Evolutionary conservation across 768 basidiomycete species (phyloP).

Genomic region (Amanita thiersii): DNA sequence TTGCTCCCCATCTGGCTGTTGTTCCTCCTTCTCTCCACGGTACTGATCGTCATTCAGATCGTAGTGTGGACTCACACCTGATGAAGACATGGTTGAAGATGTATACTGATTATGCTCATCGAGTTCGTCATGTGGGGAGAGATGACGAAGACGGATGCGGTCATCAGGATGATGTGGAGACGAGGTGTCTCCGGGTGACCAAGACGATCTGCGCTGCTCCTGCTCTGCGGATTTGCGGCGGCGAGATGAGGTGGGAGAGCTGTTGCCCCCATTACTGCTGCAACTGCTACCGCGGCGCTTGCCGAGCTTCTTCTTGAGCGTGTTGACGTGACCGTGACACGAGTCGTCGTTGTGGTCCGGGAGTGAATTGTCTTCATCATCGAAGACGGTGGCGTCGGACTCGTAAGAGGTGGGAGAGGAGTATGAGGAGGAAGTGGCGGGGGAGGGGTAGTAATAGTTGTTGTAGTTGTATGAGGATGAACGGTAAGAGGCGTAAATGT

Average conservation of each 20-base stretch:
- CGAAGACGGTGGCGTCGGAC: constrained; percentile 18
- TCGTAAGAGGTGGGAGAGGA: constrained; percentile 21
- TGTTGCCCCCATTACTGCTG: constrained; percentile 10
- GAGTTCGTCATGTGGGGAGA: constrained; percentile 5
- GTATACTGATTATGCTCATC: constrained; percentile 3
- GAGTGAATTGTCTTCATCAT: constrained; percentile 20
- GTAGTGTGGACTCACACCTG: background rate
- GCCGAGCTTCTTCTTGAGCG: constrained; percentile 13
- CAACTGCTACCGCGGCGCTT: constrained; percentile 11
- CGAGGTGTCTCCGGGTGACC: constrained; percentile 1
- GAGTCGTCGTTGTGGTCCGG: constrained; percentile 18
- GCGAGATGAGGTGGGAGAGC: constrained; percentile 7
- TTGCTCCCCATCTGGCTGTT: too few relatives aligned
- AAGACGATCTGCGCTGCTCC: constrained; percentile 6
- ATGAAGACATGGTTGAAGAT: background rate
- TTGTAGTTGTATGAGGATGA: constrained; percentile 9
- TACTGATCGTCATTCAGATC: constrained; percentile 1
- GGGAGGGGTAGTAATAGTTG: constrained; percentile 13
- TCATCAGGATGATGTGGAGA: constrained; percentile 5
- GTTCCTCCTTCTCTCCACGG: constrained; percentile 13
- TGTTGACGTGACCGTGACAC: constrained; percentile 12
- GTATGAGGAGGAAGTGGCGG: constrained; percentile 13
- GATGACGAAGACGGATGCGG: background rate
- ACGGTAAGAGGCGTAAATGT: constrained; percentile 8
- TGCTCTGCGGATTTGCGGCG: constrained; percentile 5